Evolutionary conservation across 1,284 basidiomycete genomes (phyloP).

Genomic region (Moesziomyces parantarcticus): DNA sequence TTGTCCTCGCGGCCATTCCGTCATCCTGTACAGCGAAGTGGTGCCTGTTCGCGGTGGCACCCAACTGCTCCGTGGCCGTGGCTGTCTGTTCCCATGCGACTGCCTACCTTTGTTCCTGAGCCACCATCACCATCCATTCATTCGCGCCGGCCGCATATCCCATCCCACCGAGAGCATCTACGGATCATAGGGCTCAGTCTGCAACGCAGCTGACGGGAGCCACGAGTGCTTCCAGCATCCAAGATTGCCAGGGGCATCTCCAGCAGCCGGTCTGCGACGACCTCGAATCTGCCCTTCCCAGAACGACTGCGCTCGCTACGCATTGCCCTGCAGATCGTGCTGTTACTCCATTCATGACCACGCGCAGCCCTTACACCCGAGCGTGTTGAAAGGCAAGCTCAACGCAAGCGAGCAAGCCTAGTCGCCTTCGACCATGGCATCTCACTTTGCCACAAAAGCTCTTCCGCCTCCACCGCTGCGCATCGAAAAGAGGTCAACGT

Average conservation of each 20-base stretch:
- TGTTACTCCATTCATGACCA: neutral
- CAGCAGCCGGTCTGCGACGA: neutral
- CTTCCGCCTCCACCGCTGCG: constrained; percentile 33
- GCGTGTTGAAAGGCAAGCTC: neutral
- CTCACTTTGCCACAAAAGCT: constrained; percentile 14
- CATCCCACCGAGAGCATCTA: neutral
- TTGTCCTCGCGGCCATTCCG: neutral
- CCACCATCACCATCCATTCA: neutral
- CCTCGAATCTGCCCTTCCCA: neutral
- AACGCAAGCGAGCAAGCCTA: neutral
- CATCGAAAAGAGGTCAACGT: constrained; percentile 15
- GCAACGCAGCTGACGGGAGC: neutral
- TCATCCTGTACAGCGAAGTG: neutral
- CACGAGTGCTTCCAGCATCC: neutral
- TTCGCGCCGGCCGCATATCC: neutral
- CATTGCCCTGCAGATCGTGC: neutral
- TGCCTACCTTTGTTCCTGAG: neutral
- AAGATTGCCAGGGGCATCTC: neutral
- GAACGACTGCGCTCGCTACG: neutral
- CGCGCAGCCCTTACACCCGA: neutral
- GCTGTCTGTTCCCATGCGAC: neutral
- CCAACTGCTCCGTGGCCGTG: no score
- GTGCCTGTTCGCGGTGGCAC: no score
- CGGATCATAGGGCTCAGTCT: neutral
- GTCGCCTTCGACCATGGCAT: constrained; percentile 8